Evolutionary conservation across 2,329 filamentous ascomycete species (phyloP), one percentile per base, ranked within the genome.

Genomic region (Exophiala sp.): DNA sequence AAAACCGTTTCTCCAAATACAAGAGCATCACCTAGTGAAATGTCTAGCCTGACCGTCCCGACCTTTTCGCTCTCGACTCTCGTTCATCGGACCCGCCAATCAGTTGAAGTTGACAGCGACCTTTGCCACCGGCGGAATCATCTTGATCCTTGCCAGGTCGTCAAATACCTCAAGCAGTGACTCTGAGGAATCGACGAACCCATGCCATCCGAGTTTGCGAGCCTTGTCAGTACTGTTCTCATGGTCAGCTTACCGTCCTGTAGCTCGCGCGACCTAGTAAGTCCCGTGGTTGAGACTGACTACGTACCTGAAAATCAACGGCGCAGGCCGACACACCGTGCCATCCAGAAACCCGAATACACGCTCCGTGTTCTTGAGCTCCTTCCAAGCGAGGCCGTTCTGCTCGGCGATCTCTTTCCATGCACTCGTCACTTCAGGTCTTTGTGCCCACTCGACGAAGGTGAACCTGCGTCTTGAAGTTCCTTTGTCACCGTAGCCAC

Each of bases 1-100:
- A 3, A 18, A 18, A 18, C 2, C 16, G 16, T 18, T 18, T 18
- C 16, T 18, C 16, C 16, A 18, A 89, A 71, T 87, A 85, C 75
- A 84, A 79, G 63, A 78, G 80, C 65, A 86, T n/a, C n/a, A 35
- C n/a, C 8, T n/a, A 35, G 33, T 9, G 33, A 35, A n/a, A 38
- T 38, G 35, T 5, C 35, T 38, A 7, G 14, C 5, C 35, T 38
- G 10, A 9, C 5, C 4, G 5, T 29, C 7, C 5, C 24, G 5
- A 5, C 24, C 24, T 29, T 29, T 29, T 29, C 24, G 24, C 1
- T 5, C 24, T 2, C 7, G 24, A 29, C 24, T 29, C 24, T 29
- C 4, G 24, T 5, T 24, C 24, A 7, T 16, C 5, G 35, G 10
- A 5, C 21, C 24, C 21, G 34, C 2, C 34, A 12, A 5, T 42